Evolutionary conservation across 2,329 filamentous ascomycete species (phyloP).

Genomic region (Cladophialophora yegresii): DNA sequence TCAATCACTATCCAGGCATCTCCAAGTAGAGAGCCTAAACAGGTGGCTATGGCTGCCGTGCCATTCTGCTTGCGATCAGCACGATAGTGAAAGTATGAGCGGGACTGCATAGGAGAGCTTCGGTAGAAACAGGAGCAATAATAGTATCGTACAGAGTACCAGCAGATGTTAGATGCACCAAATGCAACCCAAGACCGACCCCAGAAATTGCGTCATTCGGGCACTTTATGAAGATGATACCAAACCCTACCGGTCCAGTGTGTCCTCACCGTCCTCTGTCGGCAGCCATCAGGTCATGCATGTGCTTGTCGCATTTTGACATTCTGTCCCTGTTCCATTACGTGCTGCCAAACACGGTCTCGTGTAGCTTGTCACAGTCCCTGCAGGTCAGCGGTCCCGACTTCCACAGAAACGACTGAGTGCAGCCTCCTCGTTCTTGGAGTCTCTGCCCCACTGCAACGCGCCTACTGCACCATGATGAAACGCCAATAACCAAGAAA

Average conservation of each 20-base stretch:
- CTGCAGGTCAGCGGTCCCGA: not conserved
- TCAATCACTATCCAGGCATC: constrained; percentile 55
- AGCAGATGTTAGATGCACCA: not conserved
- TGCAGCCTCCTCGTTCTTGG: not conserved
- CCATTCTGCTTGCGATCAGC: not conserved
- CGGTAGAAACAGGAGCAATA: not conserved
- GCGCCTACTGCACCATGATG: constrained; percentile 9
- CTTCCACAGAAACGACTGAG: not conserved
- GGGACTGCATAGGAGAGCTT: not conserved
- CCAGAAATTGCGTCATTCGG: not conserved
- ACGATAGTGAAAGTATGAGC: not conserved
- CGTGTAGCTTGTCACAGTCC: not conserved
- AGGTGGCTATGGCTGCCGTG: not conserved
- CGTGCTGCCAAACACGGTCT: not conserved
- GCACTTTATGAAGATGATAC: not conserved
- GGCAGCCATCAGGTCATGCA: not conserved
- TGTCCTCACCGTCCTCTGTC: not conserved
- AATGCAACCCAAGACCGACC: not conserved
- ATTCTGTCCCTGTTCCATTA: not conserved
- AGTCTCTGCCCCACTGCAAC: constrained; percentile 1
- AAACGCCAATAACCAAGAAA: not conserved
- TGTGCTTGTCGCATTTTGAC: not conserved
- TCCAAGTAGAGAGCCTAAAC: not conserved
- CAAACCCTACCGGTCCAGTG: not conserved
- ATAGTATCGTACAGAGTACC: too few relatives aligned